phyloP scores from a whole-genome alignment of 768 basidiomycete genomes.

The Tylopilus cervinicoccineus region DNA sequence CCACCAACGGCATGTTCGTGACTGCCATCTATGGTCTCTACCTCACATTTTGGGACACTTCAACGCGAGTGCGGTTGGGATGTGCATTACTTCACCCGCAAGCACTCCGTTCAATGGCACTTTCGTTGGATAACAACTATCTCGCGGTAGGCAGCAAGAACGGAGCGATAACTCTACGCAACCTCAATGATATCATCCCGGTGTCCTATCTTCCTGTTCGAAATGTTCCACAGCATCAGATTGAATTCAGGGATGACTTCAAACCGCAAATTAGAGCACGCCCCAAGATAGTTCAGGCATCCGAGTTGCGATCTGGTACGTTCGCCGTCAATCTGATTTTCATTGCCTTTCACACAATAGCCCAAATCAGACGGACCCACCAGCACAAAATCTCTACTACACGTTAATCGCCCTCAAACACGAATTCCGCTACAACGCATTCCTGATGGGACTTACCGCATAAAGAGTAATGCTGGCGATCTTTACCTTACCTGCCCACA shows the following conservation, averaged over 20 bases:
- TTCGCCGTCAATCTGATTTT: neutral
- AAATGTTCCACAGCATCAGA: neutral
- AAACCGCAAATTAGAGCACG: neutral
- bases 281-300: too few species aligned
- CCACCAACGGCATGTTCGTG: neutral
- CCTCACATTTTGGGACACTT: slow-evolving; percentile 6
- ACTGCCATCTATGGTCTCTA: neutral
- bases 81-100: neutral
- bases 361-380: neutral
- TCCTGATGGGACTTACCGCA: neutral
- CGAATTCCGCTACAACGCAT: neutral
- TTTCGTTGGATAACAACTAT: slow-evolving; percentile 2
- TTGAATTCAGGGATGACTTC: too few species aligned
- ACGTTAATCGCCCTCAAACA: neutral
- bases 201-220: neutral
- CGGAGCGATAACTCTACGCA: neutral
- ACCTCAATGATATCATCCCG: neutral
- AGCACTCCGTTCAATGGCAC: neutral
- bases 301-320: neutral
- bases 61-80: neutral
- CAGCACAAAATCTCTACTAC: neutral
- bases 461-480: neutral
- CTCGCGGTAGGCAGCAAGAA: neutral
- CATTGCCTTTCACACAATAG: neutral
- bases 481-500: neutral